Percentiles rank a stretch among this genome's conserved stretches.
These are phyloP conservation scores for Coleophoma crateriformis DNA, from an alignment of 2,329 filamentous ascomycete species.

Conservation along the genomic window DNA sequence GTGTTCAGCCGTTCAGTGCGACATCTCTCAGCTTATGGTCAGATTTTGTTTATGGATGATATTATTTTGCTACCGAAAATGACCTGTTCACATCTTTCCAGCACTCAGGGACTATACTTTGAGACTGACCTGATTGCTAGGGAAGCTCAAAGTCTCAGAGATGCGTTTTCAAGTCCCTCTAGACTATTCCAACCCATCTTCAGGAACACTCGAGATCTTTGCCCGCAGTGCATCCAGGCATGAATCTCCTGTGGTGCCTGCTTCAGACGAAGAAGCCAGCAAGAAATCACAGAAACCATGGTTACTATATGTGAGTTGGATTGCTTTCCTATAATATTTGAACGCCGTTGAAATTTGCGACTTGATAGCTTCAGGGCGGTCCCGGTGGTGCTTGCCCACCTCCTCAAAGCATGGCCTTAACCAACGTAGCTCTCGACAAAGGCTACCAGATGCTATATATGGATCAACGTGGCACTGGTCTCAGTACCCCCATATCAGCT, in stretches of 20 bases:
- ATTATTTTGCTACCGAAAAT: no score
- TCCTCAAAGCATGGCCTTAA: slow-evolving; percentile 69
- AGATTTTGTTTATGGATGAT: no score
- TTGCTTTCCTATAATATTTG: no score
- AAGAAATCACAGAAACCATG: slow-evolving; percentile 49
- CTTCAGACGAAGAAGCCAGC: slow-evolving; percentile 27
- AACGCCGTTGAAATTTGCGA: no score
- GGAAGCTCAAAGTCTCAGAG: slow-evolving; percentile 71
- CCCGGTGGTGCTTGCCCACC: slow-evolving; percentile 73
- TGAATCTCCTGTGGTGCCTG: slow-evolving; percentile 43
- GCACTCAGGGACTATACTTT: no score
- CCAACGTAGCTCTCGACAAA: slow-evolving; percentile 64
- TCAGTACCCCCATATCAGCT: slow-evolving; percentile 75
- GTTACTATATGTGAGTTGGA: slow-evolving; percentile 48
- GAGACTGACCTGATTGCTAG: slow-evolving; percentile 32
- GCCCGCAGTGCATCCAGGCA: slow-evolving; percentile 66
- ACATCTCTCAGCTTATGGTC: no score
- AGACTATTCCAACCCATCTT: slow-evolving; percentile 60
- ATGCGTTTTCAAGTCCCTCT: slow-evolving; percentile 81
- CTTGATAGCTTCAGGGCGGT: slow-evolving; percentile 63
- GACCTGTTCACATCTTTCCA: no score
- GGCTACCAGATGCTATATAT: slow-evolving; percentile 83
- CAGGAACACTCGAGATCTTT: slow-evolving; percentile 67
- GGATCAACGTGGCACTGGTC: slow-evolving; percentile 86
- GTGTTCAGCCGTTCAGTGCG: no score